Evolutionary conservation across 768 basidiomycete species (phyloP).

Genomic region (Neoboletus subvelutipes): DNA sequence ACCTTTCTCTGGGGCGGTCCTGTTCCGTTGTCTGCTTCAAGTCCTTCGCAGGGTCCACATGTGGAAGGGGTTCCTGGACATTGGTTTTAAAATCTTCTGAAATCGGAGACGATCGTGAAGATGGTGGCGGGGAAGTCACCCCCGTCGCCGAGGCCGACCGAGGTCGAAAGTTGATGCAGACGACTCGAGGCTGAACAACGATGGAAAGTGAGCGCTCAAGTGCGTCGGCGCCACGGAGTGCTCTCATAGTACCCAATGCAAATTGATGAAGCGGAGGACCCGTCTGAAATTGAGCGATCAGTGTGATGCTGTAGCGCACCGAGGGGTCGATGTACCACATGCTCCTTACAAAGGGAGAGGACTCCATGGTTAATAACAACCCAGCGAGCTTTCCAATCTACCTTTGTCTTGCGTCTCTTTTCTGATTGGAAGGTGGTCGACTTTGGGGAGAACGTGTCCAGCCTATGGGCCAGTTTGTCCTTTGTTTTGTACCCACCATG

Average conservation of each 20-base stretch:
- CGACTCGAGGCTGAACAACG: slow-evolving; percentile 29
- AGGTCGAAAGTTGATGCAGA: slow-evolving; percentile 42
- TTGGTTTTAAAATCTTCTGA: slow-evolving; percentile 12
- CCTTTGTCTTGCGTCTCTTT: slow-evolving; percentile 34
- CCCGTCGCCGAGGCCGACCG: background rate
- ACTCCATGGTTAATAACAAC: slow-evolving; percentile 57
- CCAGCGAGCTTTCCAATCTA: slow-evolving; percentile 67
- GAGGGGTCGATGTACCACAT: slow-evolving; percentile 41
- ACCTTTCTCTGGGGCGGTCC: background rate
- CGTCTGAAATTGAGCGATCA: slow-evolving; percentile 36
- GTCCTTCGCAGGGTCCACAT: background rate
- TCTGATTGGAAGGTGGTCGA: slow-evolving; percentile 12
- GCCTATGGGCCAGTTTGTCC: slow-evolving; percentile 9
- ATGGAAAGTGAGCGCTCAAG: slow-evolving; percentile 33
- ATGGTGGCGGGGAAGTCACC: slow-evolving; percentile 17
- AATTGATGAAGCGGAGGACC: slow-evolving; percentile 38
- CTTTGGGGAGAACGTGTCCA: slow-evolving; percentile 11
- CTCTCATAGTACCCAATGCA: slow-evolving; percentile 40
- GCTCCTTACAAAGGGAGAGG: slow-evolving; percentile 53
- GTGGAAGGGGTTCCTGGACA: background rate
- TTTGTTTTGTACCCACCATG: slow-evolving; percentile 8
- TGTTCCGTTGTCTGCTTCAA: slow-evolving; percentile 5
- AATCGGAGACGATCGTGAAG: slow-evolving; percentile 28
- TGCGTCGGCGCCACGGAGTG: slow-evolving; percentile 46
- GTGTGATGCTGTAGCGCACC: background rate